phyloP scores from a whole-genome alignment of 2,329 filamentous ascomycete species.

The Aspergillus sp. region DNA sequence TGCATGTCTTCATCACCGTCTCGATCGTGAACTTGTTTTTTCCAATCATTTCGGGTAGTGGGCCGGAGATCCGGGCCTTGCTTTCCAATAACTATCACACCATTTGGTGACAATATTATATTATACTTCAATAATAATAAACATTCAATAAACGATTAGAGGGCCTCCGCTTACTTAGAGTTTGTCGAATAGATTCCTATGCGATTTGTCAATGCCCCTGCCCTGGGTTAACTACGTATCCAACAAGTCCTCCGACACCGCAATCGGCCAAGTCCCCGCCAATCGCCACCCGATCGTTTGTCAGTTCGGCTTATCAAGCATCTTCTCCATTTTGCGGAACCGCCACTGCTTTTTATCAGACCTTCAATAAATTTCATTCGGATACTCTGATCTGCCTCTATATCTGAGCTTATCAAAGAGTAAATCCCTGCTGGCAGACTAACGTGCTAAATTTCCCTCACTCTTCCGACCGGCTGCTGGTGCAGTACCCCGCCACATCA shows the following conservation, averaged over 20 bases:
- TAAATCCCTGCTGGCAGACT: background rate
- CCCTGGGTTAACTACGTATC: too few species aligned
- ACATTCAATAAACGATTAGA: background rate
- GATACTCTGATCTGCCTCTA: background rate
- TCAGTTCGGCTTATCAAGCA: slow-evolving; percentile 38
- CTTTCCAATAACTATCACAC: background rate
- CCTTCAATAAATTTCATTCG: background rate
- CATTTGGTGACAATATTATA: background rate
- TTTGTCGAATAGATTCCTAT: background rate
- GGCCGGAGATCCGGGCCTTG: too few species aligned
- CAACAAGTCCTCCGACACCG: slow-evolving; percentile 15
- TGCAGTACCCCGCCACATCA: background rate
- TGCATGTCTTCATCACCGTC: background rate
- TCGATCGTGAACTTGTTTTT: background rate
- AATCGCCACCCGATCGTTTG: slow-evolving; percentile 31
- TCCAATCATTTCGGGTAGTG: background rate
- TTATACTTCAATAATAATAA: too few species aligned
- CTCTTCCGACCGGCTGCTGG: background rate
- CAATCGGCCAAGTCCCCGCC: slow-evolving; percentile 15
- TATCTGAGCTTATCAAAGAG: background rate
- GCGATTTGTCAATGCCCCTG: background rate
- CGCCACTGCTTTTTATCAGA: slow-evolving; percentile 22
- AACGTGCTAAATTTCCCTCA: background rate
- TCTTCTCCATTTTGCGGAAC: slow-evolving; percentile 13
- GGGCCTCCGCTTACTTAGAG: background rate